Percentiles rank a stretch among this genome's conserved stretches.
Evolutionary conservation across 2,329 filamentous ascomycete species (phyloP).

Genomic region (Tolypocladium ovalisporum): DNA sequence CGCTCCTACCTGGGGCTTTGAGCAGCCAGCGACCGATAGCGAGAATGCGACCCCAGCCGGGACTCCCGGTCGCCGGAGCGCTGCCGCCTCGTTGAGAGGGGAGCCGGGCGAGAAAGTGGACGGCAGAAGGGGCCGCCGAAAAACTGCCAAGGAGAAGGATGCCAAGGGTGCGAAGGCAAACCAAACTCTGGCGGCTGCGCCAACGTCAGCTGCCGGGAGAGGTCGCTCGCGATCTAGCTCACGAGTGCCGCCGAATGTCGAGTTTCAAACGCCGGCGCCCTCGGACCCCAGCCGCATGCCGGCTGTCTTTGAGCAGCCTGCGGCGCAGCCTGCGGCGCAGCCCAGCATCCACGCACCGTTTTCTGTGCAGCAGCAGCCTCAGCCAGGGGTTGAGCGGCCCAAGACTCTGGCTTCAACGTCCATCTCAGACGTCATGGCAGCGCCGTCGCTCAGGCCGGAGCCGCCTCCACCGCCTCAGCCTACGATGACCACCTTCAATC

Average conservation of each 20-base stretch:
- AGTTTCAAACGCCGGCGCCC: slow-evolving; percentile 27
- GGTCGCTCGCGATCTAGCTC: slow-evolving; percentile 45
- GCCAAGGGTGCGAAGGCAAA: slow-evolving; percentile 26
- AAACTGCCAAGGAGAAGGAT: slow-evolving; percentile 28
- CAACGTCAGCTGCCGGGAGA: slow-evolving; percentile 28
- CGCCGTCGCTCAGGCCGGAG: slow-evolving; percentile 45
- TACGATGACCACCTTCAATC: slow-evolving; percentile 38
- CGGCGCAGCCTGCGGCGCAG: slow-evolving; percentile 23
- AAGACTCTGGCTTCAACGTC: slow-evolving; percentile 22
- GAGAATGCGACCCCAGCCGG: slow-evolving; percentile 47
- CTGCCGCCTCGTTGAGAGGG: slow-evolving; percentile 24
- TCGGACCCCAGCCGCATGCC: slow-evolving; percentile 29
- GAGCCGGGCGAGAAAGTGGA: slow-evolving; percentile 35
- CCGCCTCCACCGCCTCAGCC: slow-evolving; percentile 35
- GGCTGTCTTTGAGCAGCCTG: slow-evolving; percentile 31
- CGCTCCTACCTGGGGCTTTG: slow-evolving; percentile 62
- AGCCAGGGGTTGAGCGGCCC: slow-evolving; percentile 22
- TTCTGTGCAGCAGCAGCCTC: slow-evolving; percentile 16
- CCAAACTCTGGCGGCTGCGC: slow-evolving; percentile 36
- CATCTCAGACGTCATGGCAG: slow-evolving; percentile 44
- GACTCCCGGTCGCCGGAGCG: slow-evolving; percentile 45
- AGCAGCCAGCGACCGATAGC: slow-evolving; percentile 46
- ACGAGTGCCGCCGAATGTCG: slow-evolving; percentile 30
- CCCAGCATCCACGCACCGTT: slow-evolving; percentile 32
- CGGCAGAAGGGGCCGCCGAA: slow-evolving; percentile 25